Conservation (phyloP, 306 rosid species). For the Mucuna pruriens region DNA sequence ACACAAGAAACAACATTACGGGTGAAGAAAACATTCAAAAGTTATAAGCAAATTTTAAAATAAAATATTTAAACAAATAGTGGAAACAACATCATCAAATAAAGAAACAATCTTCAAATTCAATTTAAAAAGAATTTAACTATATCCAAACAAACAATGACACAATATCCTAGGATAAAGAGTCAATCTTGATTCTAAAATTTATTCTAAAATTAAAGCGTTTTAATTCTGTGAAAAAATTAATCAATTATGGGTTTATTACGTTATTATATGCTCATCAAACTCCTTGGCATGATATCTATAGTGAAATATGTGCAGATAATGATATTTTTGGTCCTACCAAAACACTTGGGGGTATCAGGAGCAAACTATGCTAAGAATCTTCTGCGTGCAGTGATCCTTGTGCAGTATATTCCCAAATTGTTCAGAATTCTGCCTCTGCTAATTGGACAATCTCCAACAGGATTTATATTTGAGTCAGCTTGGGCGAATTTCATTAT, state of each 20-base stretch:
- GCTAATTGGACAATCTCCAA: slow-evolving; percentile 70
- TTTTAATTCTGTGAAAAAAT: slow-evolving; percentile 10
- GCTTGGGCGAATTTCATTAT: slow-evolving; percentile 80
- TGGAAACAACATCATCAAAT: too few species aligned
- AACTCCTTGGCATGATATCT: background rate
- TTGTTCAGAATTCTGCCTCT: slow-evolving; percentile 69
- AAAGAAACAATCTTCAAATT: too few species aligned
- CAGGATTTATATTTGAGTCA: slow-evolving; percentile 81
- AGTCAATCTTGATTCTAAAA: too few species aligned
- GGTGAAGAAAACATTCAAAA: too few species aligned
- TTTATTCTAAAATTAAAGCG: too few species aligned
- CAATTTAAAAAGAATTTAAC: too few species aligned
- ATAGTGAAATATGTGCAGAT: slow-evolving; percentile 58
- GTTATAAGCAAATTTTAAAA: too few species aligned
- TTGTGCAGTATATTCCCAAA: slow-evolving; percentile 78
- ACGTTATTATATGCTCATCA: slow-evolving; percentile 1
- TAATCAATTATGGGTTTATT: background rate
- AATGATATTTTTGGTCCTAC: slow-evolving; percentile 56
- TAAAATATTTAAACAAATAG: too few species aligned
- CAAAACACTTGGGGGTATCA: slow-evolving; percentile 53
- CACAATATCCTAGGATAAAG: too few species aligned
- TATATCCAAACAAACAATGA: too few species aligned
- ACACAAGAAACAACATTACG: too few species aligned
- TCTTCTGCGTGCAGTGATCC: slow-evolving; percentile 63
- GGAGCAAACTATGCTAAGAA: slow-evolving; percentile 85